Percentiles rank a stretch among this genome's conserved stretches.
phyloP scores from a whole-genome alignment of 2,329 filamentous ascomycete species.

The Rutstroemia sydowiana region DNA sequence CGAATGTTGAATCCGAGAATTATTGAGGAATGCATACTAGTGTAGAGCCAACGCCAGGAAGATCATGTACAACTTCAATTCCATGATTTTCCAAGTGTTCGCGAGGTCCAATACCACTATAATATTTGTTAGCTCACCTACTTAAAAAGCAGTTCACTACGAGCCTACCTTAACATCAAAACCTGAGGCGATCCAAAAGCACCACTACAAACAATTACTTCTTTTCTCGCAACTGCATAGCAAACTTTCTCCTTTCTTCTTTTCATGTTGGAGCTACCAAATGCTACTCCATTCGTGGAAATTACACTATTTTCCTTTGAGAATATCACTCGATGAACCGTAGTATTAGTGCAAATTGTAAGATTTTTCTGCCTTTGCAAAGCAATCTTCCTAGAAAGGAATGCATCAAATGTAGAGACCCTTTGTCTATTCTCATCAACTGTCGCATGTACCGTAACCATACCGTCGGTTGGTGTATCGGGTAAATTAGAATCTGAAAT shows the following conservation, averaged over 20 bases:
- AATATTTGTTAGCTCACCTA: neutral
- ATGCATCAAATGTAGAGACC: constrained; percentile 10
- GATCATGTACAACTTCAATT: constrained; percentile 2
- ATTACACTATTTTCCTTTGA: neutral
- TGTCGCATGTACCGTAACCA: constrained; percentile 7
- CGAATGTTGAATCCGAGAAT: too few species aligned
- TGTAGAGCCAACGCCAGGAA: constrained; percentile 7
- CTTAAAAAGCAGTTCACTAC: neutral
- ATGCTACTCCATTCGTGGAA: neutral
- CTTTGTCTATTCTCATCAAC: neutral
- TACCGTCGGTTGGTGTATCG: constrained; percentile 6
- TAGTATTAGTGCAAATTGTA: constrained; percentile 5
- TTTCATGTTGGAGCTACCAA: neutral
- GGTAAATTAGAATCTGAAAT: constrained; percentile 4
- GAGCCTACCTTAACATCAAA: constrained; percentile 10
- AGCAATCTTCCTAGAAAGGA: constrained; percentile 8
- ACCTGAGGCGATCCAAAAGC: constrained; percentile 8
- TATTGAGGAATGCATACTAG: neutral
- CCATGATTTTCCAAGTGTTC: constrained; percentile 6
- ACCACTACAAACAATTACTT: constrained; percentile 10
- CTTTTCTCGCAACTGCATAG: constrained; percentile 1
- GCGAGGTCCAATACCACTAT: constrained; percentile 5
- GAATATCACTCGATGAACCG: constrained; percentile 6
- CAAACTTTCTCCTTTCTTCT: neutral
- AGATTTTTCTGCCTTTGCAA: constrained; percentile 6